Conservation (phyloP, 2,329 filamentous ascomycete species). For the Colletotrichum limetticola region DNA sequence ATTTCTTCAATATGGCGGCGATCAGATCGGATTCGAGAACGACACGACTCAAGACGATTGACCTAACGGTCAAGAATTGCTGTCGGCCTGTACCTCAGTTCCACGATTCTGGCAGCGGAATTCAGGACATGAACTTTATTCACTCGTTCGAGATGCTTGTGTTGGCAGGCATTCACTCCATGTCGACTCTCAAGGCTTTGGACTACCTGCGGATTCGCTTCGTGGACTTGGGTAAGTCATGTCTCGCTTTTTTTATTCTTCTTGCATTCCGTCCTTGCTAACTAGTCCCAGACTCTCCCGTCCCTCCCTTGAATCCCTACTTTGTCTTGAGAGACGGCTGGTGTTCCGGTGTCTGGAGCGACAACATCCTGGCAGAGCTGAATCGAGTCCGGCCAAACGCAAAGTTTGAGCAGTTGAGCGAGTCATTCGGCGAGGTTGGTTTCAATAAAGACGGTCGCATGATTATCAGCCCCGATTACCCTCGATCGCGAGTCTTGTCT, state of each 20-base stretch:
- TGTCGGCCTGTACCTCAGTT: conserved; percentile 67
- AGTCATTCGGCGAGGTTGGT: conserved; percentile 70
- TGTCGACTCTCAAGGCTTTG: conserved; percentile 68
- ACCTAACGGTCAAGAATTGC: conserved; percentile 80
- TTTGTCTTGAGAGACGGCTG: conserved; percentile 71
- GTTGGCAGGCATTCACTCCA: conserved; percentile 68
- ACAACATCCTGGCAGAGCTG: conserved; percentile 71
- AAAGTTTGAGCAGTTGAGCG: conserved; percentile 70
- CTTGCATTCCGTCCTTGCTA: conserved; percentile 27
- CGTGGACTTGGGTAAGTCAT: conserved; percentile 72
- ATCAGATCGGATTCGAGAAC: conserved; percentile 58
- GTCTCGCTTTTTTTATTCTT: not conserved
- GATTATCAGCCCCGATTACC: conserved; percentile 66
- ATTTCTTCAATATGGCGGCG: conserved; percentile 72
- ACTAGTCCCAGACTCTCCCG: conserved; percentile 68
- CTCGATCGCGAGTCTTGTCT: conserved; percentile 62
- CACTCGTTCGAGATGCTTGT: conserved; percentile 76
- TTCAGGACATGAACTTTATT: conserved; percentile 79
- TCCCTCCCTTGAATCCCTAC: conserved; percentile 78
- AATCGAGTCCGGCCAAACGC: conserved; percentile 66
- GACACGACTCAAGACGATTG: conserved; percentile 71
- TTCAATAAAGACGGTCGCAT: conserved; percentile 69
- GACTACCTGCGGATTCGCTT: conserved; percentile 77
- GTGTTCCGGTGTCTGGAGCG: conserved; percentile 79
- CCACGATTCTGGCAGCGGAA: conserved; percentile 74